Percentiles rank a stretch among this genome's conserved stretches.
These are phyloP conservation scores for Exophiala sp. DNA, from an alignment of 2,329 filamentous ascomycete genomes.

Conservation along the genomic window DNA sequence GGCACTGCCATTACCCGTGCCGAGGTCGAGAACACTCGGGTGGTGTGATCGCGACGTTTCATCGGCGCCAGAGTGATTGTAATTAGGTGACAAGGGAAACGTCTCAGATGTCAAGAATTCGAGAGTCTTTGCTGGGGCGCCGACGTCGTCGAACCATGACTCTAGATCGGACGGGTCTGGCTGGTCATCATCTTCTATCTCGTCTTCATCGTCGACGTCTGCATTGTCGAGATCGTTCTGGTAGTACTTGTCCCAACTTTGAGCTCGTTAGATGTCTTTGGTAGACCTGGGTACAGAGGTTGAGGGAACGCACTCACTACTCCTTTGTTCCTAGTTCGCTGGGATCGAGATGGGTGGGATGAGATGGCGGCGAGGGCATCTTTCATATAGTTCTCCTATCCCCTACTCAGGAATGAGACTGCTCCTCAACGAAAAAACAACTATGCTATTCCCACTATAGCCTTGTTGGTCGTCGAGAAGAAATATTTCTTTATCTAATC, in stretches of 20 bases:
- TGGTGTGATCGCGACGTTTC: constrained; percentile 8
- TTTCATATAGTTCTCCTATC: neutral
- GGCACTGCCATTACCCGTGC: constrained; percentile 90
- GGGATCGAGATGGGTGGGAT: constrained; percentile 68
- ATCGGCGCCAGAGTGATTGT: constrained; percentile 26
- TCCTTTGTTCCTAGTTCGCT: constrained; percentile 83
- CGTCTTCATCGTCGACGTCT: constrained; percentile 66
- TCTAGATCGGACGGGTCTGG: constrained; percentile 68
- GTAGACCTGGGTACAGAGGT: neutral
- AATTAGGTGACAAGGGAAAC: constrained; percentile 42
- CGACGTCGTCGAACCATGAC: constrained; percentile 93
- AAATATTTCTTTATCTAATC: constrained; percentile 7
- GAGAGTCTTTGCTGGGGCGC: constrained; percentile 78
- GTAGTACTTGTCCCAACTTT: constrained; percentile 63
- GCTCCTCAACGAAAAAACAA: neutral
- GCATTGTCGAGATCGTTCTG: constrained; percentile 40
- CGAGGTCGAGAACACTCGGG: constrained; percentile 65
- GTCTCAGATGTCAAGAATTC: constrained; percentile 58
- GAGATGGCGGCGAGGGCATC: constrained; percentile 23
- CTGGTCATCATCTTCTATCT: constrained; percentile 65
- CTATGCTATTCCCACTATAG: neutral
- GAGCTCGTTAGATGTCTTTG: neutral
- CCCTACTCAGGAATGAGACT: neutral
- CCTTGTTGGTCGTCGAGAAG: neutral
- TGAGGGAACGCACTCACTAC: constrained; percentile 60